phyloP scores from a whole-genome alignment of 2,329 filamentous ascomycete genomes.

The Sclerotinia nivalis region DNA sequence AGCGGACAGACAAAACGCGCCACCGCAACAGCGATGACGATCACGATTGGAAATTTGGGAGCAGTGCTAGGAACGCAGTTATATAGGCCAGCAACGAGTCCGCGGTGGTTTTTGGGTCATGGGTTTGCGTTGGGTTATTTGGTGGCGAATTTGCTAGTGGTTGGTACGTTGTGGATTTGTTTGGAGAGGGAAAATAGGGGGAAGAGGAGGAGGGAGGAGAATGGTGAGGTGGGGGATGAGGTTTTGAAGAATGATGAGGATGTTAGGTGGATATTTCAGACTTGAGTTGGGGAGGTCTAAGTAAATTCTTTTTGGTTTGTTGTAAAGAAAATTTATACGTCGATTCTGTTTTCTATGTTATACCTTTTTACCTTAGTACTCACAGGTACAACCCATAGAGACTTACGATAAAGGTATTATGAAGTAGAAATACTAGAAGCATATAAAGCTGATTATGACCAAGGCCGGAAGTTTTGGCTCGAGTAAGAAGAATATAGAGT shows the following conservation, averaged over 20 bases:
- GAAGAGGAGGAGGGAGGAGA: slow-evolving; percentile 48
- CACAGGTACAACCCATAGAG: no score
- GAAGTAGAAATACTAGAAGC: background rate
- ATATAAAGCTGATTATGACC: background rate
- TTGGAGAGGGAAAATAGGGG: slow-evolving; percentile 59
- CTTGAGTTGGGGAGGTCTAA: slow-evolving; percentile 2
- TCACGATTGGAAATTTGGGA: slow-evolving; percentile 69
- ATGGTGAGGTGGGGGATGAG: slow-evolving; percentile 57
- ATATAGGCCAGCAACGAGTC: slow-evolving; percentile 61
- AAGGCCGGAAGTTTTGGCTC: background rate
- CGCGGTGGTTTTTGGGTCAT: slow-evolving; percentile 66
- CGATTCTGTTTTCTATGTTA: background rate
- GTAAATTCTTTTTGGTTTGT: background rate
- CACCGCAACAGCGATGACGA: slow-evolving; percentile 69
- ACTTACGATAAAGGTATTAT: background rate
- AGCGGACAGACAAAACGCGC: slow-evolving; percentile 69
- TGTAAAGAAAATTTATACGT: no score
- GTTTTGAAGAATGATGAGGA: slow-evolving; percentile 58
- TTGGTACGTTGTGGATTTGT: slow-evolving; percentile 52
- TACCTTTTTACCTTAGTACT: no score
- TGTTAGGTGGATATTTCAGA: slow-evolving; percentile 64
- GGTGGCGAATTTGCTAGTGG: slow-evolving; percentile 57
- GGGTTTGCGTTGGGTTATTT: slow-evolving; percentile 66
- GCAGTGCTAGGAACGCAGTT: slow-evolving; percentile 70
- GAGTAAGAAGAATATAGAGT: background rate